Evolutionary conservation across 2,329 filamentous ascomycete species (phyloP).

Genomic region (Colletotrichum euphorbiae): DNA sequence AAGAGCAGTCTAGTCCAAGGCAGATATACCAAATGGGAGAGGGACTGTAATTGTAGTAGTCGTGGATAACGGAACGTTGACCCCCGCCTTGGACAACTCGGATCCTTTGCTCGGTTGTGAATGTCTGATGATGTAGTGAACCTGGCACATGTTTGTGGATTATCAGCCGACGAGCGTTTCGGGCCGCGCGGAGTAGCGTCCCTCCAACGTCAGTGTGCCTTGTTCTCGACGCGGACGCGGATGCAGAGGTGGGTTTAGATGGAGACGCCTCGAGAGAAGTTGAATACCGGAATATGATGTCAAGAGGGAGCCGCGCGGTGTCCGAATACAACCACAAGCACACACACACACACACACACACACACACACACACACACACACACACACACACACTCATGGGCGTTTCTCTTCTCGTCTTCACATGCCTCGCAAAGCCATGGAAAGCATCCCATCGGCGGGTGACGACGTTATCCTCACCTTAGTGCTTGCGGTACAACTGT

Average conservation of each 20-base stretch:
- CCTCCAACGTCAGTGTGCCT: background rate
- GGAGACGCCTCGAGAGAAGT: no score
- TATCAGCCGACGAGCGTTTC: background rate
- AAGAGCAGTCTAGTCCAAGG: constrained; percentile 11
- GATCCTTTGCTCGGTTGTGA: background rate
- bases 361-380: no score
- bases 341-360: no score
- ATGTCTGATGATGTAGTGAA: background rate
- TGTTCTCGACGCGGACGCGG: background rate
- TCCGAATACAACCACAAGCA: background rate
- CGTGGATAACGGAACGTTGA: constrained; percentile 33
- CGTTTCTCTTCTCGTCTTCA: background rate
- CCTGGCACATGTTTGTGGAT: background rate
- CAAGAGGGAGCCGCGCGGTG: background rate
- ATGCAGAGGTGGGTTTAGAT: background rate
- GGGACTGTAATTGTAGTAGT: constrained; percentile 39
- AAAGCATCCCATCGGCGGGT: background rate
- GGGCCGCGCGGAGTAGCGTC: background rate
- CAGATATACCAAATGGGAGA: constrained; percentile 31
- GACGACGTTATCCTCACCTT: no score
- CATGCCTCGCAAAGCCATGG: no score
- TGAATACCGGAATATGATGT: no score
- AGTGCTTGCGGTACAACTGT: background rate
- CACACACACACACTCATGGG: no score
- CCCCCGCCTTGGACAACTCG: constrained; percentile 10